Base-by-base conservation (phyloP, 495 filamentous ascomycete genomes). In the Lasiosphaeria hispida region DNA sequence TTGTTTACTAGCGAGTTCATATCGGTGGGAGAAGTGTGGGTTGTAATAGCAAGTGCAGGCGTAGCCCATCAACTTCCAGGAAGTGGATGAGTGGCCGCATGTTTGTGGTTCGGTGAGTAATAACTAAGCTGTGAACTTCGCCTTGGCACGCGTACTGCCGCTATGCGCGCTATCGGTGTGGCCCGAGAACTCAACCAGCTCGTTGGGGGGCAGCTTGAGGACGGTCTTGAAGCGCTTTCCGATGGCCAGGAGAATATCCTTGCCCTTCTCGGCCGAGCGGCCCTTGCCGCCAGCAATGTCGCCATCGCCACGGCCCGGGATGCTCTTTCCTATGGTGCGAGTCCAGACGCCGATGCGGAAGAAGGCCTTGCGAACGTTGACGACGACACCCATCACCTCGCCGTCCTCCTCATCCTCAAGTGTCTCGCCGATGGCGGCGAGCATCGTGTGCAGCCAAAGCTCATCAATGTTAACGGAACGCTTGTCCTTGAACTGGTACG, bases 301-400 rank as follows among this genome's bases (percentile, higher is more conserved):
- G 11, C 82, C 84, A 56, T 84, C 86, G 62, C 89, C 89, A 58
- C 89, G 88, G 44, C 84, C 82, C 13, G 88, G 85, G 41, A 90
- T 80, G 66, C 80, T 80, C 81, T 91, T 91, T 64, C 92, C 92
- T 19, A 92, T 88, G 43, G 91, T 94, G 63, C 90, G 87, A 50
- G 92, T 96, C 92, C 92, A 97, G 62, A 83, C 79, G 55, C 92
- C 92, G 60, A 99, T 87, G 73, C 94, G 90, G 82, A 88, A 99
- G 83, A 97, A 97, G 35, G 87, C 93, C 78, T 96, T 97, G 69
- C 94, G 88, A 43, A 97, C 94, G 73, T 97, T 99, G 76, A 97
- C 93, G 33, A 99, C 94, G 17, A 97, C 95, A 59, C 94, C 94
- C 94, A 97, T 97, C 67, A 99, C 89, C 74, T 99, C 94, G 62